A percentile compares a stretch with the other conserved stretches of the same genome.
Evolutionary conservation across 2,329 filamentous ascomycete genomes (phyloP).

Genomic region (Aspergillus quadricinctus): DNA sequence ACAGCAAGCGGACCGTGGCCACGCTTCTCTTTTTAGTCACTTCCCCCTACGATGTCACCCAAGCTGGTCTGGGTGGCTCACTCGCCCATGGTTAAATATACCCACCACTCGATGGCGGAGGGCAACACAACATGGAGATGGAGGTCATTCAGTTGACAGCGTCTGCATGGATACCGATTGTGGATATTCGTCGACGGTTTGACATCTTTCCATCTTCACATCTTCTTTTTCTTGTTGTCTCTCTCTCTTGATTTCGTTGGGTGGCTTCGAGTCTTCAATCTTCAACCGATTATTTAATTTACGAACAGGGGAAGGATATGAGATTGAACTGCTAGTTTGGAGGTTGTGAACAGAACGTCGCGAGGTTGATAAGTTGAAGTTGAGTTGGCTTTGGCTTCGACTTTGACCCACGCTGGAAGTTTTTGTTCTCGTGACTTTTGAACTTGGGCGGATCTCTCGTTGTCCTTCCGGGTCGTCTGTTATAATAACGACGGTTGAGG

Average conservation of each 20-base stretch:
- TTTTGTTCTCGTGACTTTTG: not conserved
- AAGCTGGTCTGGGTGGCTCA: not conserved
- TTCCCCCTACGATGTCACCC: not conserved
- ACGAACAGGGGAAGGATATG: not conserved
- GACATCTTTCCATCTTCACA: not conserved
- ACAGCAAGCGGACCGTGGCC: not conserved
- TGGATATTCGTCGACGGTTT: not conserved
- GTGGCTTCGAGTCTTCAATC: not conserved
- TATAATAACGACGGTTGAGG: not conserved
- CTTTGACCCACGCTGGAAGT: not conserved
- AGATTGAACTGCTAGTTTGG: not conserved
- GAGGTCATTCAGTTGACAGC: not conserved
- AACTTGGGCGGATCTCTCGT: not conserved
- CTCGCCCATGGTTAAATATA: not conserved
- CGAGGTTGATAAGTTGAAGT: not conserved
- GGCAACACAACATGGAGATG: not conserved
- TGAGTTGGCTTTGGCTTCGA: not conserved
- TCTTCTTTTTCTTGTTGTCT: not conserved
- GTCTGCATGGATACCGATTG: not conserved
- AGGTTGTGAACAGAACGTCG: not conserved
- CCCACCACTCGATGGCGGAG: not conserved
- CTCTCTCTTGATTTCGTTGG: not conserved
- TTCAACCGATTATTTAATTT: conserved; percentile 1
- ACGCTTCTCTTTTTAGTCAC: not conserved
- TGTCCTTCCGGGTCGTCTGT: not conserved